Evolutionary conservation across 208 protist genomes (phyloP).

Genomic region (Trypanosoma rangeli): DNA sequence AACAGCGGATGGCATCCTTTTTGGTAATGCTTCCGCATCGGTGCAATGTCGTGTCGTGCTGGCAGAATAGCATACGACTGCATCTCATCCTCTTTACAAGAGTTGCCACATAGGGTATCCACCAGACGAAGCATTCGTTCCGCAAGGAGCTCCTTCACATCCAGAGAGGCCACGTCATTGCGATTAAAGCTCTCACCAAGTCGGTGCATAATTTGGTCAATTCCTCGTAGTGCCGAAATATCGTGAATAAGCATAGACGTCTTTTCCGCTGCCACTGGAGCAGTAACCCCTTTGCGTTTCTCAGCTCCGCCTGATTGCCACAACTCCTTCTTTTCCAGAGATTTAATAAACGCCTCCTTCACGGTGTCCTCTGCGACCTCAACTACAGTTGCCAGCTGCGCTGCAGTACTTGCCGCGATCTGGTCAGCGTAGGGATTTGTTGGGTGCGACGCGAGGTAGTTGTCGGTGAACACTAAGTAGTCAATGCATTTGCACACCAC

Average conservation of each 20-base stretch:
- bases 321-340: constrained; percentile 39
- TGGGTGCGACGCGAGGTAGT: constrained; percentile 76
- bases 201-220: constrained; percentile 67
- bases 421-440: constrained; percentile 55
- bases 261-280: not conserved
- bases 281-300: not conserved
- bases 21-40: constrained; percentile 76
- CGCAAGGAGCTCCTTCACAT: constrained; percentile 60
- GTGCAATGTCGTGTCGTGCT: constrained; percentile 19
- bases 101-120: constrained; percentile 47
- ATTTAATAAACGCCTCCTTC: constrained; percentile 61
- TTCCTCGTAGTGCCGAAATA: constrained; percentile 48
- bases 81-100: constrained; percentile 66
- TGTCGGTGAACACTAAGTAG: constrained; percentile 85
- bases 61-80: constrained; percentile 26
- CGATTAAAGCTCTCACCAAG: constrained; percentile 85
- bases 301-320: constrained; percentile 1
- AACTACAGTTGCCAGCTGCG: constrained; percentile 62
- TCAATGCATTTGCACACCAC: constrained; percentile 72
- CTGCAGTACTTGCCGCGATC: constrained; percentile 42
- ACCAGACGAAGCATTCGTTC: constrained; percentile 39
- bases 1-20: constrained; percentile 66
- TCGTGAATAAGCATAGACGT: constrained; percentile 50
- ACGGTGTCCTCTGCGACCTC: constrained; percentile 66
- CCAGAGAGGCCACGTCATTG: constrained; percentile 52